Base-by-base conservation (phyloP, 2,329 filamentous ascomycete species). In the Alternaria sp. region DNA sequence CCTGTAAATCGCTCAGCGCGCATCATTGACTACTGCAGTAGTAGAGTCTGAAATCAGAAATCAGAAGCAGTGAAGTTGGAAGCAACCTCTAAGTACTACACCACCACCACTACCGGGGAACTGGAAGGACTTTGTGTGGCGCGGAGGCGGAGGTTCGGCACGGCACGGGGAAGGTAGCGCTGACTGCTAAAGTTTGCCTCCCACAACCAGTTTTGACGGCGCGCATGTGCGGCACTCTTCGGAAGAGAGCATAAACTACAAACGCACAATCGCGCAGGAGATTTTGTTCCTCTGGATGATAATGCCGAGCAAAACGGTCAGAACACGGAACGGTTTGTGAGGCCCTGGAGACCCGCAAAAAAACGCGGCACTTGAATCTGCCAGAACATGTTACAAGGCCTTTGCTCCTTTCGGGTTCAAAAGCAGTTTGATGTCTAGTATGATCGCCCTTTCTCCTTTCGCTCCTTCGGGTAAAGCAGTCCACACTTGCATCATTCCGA, bases 371-470 rank as follows among this genome's bases (percentile, higher is more conserved):
- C 24, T 50, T 54, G 42, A 28, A 42, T 48, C 10, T 14, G 31
- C 44, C 31, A 21, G 39, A 21, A 37, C 39, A 53, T 44, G 8
- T 42, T 41, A 31, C 33, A 33, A 24, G 26, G 41, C 24, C 21
- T 57, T 29, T n/a, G n/a, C 31, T 29, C 53, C 53, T 33, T 56
- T 13, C 5, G 17, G 21, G 36, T 40, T 33, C 28, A 34, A 53
- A 33, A 39, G 55, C 33, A 29, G 24, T 21, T 41, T 44, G 28
- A 24, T 48, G 29, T 37, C 14, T 24, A 23, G 24, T 28, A 17
- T n/a, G 54, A 54, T 54, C 51, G 55, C 29, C 49, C 29, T 53
- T 9, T 40, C 46, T 31, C 48, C 46, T 58, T 56, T 58, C 17
- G 41, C 51, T 24, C 39, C 21, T 39, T 36, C 37, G 44, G 45